Conservation (phyloP, 1,139 yeast genomes). For the Pneumocystis jirovecii region DNA sequence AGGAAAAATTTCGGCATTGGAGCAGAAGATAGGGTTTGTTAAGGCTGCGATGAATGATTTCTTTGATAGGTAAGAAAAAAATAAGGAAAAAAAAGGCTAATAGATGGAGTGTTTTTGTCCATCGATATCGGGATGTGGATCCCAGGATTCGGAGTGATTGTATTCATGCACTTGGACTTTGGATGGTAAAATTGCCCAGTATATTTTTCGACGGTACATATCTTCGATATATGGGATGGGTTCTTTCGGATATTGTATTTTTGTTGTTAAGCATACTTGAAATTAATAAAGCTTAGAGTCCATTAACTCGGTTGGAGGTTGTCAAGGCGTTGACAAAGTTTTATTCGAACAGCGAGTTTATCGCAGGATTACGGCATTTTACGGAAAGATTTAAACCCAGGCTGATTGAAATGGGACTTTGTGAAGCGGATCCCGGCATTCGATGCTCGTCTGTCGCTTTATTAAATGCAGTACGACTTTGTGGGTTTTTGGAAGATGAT, state of each 20-base stretch:
- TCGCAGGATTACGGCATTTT: constrained; percentile 48
- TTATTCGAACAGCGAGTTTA: constrained; percentile 31
- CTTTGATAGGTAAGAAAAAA: constrained; percentile 26
- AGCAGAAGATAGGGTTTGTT: constrained; percentile 38
- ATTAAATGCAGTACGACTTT: constrained; percentile 39
- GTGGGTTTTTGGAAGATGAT: constrained; percentile 49
- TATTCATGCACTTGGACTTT: constrained; percentile 41
- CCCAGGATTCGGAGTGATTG: constrained; percentile 57
- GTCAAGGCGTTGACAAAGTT: constrained; percentile 37
- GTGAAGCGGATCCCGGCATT: constrained; percentile 41
- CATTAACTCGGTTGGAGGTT: constrained; percentile 50
- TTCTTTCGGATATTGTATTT: constrained; percentile 46
- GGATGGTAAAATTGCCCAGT: constrained; percentile 62
- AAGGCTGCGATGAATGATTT: constrained; percentile 50
- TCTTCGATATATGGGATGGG: constrained; percentile 71
- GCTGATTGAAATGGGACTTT: constrained; percentile 44
- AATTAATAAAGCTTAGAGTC: constrained; percentile 19
- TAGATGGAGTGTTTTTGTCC: constrained; percentile 41
- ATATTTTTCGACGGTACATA: constrained; percentile 53
- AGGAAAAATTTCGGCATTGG: constrained; percentile 34
- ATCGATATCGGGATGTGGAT: constrained; percentile 71
- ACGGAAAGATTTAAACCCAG: constrained; percentile 55
- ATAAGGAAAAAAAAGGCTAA: not conserved
- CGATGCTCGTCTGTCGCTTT: constrained; percentile 39
- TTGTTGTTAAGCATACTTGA: no score